Evolutionary conservation across 1,284 basidiomycete genomes (phyloP).

Genomic region (Austroboletus rostrupii): DNA sequence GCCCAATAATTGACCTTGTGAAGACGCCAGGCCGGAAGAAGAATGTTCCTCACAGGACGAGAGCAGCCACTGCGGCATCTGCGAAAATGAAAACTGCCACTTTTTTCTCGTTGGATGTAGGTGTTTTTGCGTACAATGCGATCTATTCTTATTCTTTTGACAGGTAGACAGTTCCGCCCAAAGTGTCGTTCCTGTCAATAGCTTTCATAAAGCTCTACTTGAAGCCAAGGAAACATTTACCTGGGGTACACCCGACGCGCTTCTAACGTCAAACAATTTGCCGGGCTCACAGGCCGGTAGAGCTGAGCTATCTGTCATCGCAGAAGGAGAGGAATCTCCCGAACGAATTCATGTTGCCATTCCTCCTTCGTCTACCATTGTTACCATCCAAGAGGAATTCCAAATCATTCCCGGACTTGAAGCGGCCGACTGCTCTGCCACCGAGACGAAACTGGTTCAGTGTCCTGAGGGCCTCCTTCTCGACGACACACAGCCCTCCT

Average conservation of each 20-base stretch:
- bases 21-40: constrained; percentile 77
- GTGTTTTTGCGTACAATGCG: constrained; percentile 5
- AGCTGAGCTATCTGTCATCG: constrained; percentile 64
- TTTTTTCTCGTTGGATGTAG: constrained; percentile 46
- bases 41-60: constrained; percentile 47
- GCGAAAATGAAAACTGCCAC: constrained; percentile 44
- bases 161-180: constrained; percentile 34
- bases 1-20: constrained; percentile 72
- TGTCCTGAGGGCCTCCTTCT: background rate
- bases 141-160: constrained; percentile 3
- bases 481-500: constrained; percentile 17
- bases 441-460: background rate
- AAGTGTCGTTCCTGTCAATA: constrained; percentile 45
- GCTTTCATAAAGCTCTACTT: constrained; percentile 49
- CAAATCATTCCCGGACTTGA: background rate
- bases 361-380: constrained; percentile 5
- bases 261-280: background rate
- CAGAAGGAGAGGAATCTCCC: constrained; percentile 60
- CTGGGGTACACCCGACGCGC: background rate
- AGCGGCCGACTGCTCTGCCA: background rate
- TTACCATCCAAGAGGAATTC: background rate
- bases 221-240: constrained; percentile 33
- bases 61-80: constrained; percentile 37
- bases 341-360: constrained; percentile 37
- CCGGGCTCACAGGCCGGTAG: background rate